Evolutionary conservation across 164 flowering plant genomes (phyloP), one percentile per base, ranked within the genome.

Genomic region (Piper longum): DNA sequence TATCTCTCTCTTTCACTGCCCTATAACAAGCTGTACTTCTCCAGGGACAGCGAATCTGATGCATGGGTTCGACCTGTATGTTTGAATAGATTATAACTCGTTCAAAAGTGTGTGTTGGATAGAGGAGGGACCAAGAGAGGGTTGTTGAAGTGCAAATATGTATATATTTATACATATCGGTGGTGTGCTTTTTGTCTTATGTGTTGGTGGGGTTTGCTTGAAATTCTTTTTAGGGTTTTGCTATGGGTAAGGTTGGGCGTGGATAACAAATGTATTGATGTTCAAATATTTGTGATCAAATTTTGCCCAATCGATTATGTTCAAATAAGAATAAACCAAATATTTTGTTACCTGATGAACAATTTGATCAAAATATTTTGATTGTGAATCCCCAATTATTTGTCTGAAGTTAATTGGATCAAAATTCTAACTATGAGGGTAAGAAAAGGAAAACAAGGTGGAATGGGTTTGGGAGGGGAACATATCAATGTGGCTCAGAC

Each of bases 11-110:
- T 65, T 55, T 58, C 56, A 45, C 62, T 19, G 17, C 9, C 2
- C 55, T 36, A 56, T 39, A 66, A 61, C 69, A 70, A 75, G 78
- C 67, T 76, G 75, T 69, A 72, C 68, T 71, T 65, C 63, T 59
- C 54, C 1, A 60, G 52, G 61, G 68, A 60, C 68, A 69, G 67
- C 79, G 84, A 79, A 85, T 78, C 82, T 76, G 45, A 65, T 66
- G 64, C 71, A 63, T 78, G 78, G 73, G 84, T 68, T 78, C 76
- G 84, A 84, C 78, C 85, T 80, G 70, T 67, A 66, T 71, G 70
- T 71, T 66, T 62, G 74, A 78, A 81, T 68, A 77, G 60, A 73
- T 69, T 70, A 73, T 43, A 62, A 44, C 48, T 0, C 36, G 2
- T 26, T 56, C 19, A 59, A 2, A 16, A 44, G 54, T 65, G 64